These are phyloP conservation scores for Pseudoneurospora amorphoporcata DNA, from an alignment of 495 filamentous ascomycete species.

Conservation along the genomic window DNA sequence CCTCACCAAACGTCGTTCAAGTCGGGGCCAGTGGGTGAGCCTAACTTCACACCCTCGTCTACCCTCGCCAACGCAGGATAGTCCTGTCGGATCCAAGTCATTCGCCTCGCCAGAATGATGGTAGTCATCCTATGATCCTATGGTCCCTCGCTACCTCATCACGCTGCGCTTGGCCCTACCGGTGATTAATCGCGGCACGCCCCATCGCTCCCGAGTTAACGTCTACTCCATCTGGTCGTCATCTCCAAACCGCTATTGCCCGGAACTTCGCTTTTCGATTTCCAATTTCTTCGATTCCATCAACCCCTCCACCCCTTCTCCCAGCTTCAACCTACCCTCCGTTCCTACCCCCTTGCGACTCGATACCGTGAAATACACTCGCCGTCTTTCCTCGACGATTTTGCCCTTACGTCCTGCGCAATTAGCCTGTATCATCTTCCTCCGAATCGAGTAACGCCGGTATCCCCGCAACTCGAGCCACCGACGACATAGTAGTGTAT, in stretches of 20 bases:
- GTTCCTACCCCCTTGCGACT: not conserved
- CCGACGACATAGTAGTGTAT: not conserved
- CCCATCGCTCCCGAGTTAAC: not conserved
- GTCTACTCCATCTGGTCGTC: not conserved
- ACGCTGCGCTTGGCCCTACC: not conserved
- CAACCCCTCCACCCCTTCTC: not conserved
- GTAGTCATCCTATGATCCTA: not conserved
- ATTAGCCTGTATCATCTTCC: not conserved
- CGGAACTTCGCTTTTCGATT: not conserved
- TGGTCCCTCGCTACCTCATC: not conserved
- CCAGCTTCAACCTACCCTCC: not conserved
- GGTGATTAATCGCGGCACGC: not conserved
- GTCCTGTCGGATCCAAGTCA: not conserved
- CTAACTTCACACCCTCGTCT: not conserved
- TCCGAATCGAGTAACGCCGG: not conserved
- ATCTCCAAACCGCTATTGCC: not conserved
- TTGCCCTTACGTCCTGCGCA: not conserved
- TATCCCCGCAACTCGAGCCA: not conserved
- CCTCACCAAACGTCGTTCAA: not conserved
- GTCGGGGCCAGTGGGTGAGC: not conserved
- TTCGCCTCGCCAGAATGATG: not conserved
- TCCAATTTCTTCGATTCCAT: not conserved
- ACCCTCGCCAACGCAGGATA: not conserved
- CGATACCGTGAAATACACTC: not conserved
- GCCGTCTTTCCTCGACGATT: not conserved